These are phyloP conservation scores for Aegilops sharonensis DNA, from an alignment of 176 grass and related monocot genomes.

Conservation along the genomic window DNA sequence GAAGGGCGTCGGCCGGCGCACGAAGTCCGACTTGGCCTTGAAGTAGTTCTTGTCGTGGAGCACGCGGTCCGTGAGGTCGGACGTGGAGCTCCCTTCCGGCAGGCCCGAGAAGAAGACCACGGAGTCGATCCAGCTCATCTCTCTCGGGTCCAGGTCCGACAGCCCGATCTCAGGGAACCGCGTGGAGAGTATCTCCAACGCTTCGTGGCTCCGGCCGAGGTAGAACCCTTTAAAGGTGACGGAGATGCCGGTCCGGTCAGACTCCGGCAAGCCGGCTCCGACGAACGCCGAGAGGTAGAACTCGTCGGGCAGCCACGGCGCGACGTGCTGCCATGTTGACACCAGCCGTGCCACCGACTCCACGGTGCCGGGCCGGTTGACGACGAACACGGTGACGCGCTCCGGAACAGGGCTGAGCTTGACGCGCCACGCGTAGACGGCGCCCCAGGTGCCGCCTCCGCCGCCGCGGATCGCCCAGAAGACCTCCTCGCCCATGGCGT, in stretches of 20 bases:
- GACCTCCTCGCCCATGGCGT: constrained; percentile 58
- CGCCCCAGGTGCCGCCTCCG: constrained; percentile 72
- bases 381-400: constrained; percentile 52
- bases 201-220: constrained; percentile 41
- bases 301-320: constrained; percentile 69
- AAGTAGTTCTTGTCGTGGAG: constrained; percentile 60
- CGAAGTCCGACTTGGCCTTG: constrained; percentile 83
- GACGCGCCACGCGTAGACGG: constrained; percentile 57
- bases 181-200: not conserved
- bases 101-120: constrained; percentile 63
- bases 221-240: constrained; percentile 72
- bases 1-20: constrained; percentile 26
- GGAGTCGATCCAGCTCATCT: constrained; percentile 89
- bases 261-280: constrained; percentile 44
- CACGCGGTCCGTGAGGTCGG: constrained; percentile 42
- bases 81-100: constrained; percentile 37
- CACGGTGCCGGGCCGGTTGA: constrained; percentile 42
- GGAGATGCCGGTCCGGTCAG: constrained; percentile 34
- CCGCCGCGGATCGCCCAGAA: constrained; percentile 91
- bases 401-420: constrained; percentile 45
- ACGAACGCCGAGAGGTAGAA: constrained; percentile 79
- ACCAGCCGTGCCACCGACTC: constrained; percentile 38
- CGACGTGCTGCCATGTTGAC: constrained; percentile 55
- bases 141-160: constrained; percentile 1
- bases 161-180: constrained; percentile 47